These are phyloP conservation scores for Camellia lanceoleosa DNA, from an alignment of 148 eudicot species.

Conservation along the genomic window DNA sequence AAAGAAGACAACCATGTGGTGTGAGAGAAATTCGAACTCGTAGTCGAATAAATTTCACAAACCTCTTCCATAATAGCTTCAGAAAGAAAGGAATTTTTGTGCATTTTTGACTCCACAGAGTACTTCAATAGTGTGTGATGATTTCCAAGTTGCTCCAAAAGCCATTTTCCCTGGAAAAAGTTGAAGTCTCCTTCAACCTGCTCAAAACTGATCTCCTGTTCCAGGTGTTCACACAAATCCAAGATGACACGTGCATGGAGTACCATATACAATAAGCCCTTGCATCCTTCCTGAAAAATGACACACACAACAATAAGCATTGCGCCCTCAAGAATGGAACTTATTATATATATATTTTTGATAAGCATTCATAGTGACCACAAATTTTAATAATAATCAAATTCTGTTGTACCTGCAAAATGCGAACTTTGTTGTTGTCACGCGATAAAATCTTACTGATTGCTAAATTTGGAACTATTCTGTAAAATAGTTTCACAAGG, in stretches of 20 bases:
- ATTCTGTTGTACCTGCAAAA: conserved; percentile 61
- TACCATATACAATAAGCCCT: conserved; percentile 93
- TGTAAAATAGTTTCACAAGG: conserved; percentile 30
- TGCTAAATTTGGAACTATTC: conserved; percentile 96
- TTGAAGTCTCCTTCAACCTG: conserved; percentile 98
- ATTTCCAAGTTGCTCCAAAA: conserved; percentile 86
- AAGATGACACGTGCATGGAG: conserved; percentile 92
- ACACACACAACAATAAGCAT: neutral
- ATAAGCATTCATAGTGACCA: neutral
- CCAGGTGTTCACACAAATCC: conserved; percentile 81
- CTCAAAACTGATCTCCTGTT: conserved; percentile 81
- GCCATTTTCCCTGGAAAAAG: conserved; percentile 89
- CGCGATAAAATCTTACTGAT: conserved; percentile 83
- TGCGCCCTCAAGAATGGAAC: neutral
- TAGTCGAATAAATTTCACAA: conserved; percentile 8
- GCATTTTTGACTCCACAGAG: conserved; percentile 95
- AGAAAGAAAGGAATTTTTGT: conserved; percentile 70
- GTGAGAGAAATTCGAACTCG: neutral
- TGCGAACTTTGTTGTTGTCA: conserved; percentile 91
- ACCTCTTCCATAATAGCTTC: conserved; percentile 99
- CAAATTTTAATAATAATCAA: neutral
- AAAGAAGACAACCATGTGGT: neutral
- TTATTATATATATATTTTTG: too few relatives aligned
- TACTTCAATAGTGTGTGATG: conserved; percentile 90
- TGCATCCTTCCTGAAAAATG: conserved; percentile 89